Conservation (phyloP, 768 basidiomycete genomes). For the Botryobasidium botryosum region DNA sequence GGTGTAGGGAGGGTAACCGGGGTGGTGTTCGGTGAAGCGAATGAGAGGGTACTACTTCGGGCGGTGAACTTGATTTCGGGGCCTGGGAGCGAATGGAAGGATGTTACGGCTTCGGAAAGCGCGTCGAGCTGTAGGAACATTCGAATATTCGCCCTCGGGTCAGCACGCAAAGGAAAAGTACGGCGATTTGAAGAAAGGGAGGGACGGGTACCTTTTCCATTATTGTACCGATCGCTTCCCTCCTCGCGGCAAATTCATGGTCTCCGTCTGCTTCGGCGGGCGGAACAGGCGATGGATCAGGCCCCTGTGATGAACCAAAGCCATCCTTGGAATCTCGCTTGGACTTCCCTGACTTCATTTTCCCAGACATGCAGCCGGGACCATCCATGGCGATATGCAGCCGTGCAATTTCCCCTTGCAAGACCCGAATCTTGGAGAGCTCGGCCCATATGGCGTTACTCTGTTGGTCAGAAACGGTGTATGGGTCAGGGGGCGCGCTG, state of each 20-base stretch:
- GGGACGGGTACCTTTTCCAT: background rate
- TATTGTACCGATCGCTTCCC: background rate
- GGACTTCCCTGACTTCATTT: background rate
- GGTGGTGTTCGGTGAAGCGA: too few species aligned
- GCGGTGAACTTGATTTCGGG: background rate
- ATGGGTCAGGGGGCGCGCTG: too few species aligned
- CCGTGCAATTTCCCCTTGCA: conserved; percentile 1
- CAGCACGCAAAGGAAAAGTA: too few species aligned
- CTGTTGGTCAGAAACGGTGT: background rate
- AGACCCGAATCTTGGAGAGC: background rate
- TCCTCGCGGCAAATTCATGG: conserved; percentile 2
- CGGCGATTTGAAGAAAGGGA: background rate
- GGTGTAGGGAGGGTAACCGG: too few species aligned
- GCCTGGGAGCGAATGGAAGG: background rate
- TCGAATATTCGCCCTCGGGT: background rate
- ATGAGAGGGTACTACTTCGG: too few species aligned
- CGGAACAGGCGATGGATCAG: background rate
- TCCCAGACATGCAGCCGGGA: background rate
- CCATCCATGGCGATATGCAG: background rate
- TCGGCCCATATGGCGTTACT: background rate
- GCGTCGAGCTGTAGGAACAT: background rate
- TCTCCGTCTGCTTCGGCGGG: background rate
- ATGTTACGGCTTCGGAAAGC: background rate
- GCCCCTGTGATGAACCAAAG: background rate
- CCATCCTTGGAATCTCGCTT: background rate